phyloP scores from a whole-genome alignment of 2,329 filamentous ascomycete species.

The Aspergillus piperis region DNA sequence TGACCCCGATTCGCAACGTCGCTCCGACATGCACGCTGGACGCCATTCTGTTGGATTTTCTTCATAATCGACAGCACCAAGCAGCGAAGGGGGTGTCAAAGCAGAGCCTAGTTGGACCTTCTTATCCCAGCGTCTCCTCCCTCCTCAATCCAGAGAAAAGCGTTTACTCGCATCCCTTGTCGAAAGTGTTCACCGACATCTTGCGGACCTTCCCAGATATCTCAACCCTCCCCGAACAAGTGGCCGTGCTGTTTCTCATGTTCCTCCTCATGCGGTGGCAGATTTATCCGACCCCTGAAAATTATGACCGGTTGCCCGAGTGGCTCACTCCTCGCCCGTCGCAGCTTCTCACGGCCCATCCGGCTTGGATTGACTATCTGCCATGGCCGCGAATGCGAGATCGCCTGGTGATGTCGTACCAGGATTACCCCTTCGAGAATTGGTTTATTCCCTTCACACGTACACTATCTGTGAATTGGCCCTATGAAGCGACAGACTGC shows the following conservation, averaged over 20 bases:
- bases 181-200: conserved; percentile 83
- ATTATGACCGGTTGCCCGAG: conserved; percentile 73
- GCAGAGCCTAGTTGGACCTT: conserved; percentile 70
- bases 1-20: conserved; percentile 59
- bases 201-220: conserved; percentile 81
- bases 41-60: conserved; percentile 75
- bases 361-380: conserved; percentile 79
- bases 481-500: conserved; percentile 72
- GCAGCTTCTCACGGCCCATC: conserved; percentile 69
- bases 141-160: conserved; percentile 70
- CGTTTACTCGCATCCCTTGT: conserved; percentile 71
- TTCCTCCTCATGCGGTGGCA: conserved; percentile 86
- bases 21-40: conserved; percentile 76
- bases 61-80: conserved; percentile 66
- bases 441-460: conserved; percentile 83
- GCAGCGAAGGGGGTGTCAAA: conserved; percentile 66
- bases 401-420: conserved; percentile 56
- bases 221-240: conserved; percentile 73
- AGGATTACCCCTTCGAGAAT: conserved; percentile 68
- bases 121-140: conserved; percentile 77
- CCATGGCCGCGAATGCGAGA: conserved; percentile 79
- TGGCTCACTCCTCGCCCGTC: conserved; percentile 68
- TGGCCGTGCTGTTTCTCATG: conserved; percentile 82
- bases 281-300: conserved; percentile 74
- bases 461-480: conserved; percentile 79